Percentiles rank a stretch among this genome's conserved stretches.
Evolutionary conservation across 192 early-diverging fungal genomes (phyloP).

Genomic region (Phlyctochytrium arcticum): DNA sequence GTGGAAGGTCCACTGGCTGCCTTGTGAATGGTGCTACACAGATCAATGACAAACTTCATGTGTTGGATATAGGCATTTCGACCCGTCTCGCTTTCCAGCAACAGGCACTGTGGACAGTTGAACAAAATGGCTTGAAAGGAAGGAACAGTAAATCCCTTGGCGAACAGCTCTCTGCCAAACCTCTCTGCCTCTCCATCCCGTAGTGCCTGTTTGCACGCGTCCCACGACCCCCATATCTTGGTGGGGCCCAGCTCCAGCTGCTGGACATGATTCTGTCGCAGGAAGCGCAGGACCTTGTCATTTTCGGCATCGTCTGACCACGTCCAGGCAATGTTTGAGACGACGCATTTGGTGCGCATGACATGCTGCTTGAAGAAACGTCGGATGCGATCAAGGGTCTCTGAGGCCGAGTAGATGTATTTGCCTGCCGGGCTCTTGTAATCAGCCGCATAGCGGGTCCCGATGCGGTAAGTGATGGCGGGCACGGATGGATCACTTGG

Average conservation of each 20-base stretch:
- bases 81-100: not conserved
- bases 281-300: not conserved
- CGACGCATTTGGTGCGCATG: not conserved
- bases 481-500: not conserved
- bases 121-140: not conserved
- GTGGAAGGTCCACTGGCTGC: not conserved
- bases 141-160: not conserved
- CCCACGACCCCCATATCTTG: not conserved
- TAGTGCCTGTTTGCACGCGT: not conserved
- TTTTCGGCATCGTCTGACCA: not conserved
- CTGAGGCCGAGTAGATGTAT: not conserved
- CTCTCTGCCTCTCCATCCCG: not conserved
- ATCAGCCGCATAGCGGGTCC: not conserved
- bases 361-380: not conserved
- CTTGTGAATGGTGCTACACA: not conserved
- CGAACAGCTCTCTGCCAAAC: not conserved
- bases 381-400: not conserved
- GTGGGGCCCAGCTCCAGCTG: not conserved
- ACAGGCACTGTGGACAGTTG: not conserved
- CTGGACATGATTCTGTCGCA: not conserved
- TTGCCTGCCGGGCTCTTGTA: not conserved
- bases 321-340: not conserved
- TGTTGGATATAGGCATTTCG: not conserved
- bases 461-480: not conserved
- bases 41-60: not conserved